These are phyloP conservation scores for Rhododendron griersonianum DNA, from an alignment of 148 eudicot genomes.

Conservation along the genomic window DNA sequence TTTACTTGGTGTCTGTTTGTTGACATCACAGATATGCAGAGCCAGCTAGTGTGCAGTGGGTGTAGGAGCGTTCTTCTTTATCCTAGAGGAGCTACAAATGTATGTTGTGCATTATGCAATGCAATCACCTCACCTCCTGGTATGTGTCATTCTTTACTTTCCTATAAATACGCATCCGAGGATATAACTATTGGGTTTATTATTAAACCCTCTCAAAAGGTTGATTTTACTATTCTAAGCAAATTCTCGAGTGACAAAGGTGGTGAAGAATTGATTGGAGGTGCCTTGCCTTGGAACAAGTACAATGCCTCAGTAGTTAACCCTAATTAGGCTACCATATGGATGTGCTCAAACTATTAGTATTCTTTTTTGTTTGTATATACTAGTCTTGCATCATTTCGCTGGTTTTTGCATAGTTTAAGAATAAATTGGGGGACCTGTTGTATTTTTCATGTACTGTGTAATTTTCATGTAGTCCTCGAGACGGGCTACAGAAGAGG, in stretches of 20 bases:
- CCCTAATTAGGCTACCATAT: background rate
- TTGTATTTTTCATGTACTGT: background rate
- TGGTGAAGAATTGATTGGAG: background rate
- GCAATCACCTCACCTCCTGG: slow-evolving; percentile 59
- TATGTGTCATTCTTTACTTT: slow-evolving; percentile 17
- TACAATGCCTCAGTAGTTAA: background rate
- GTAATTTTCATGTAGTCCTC: background rate
- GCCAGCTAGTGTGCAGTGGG: slow-evolving; percentile 85
- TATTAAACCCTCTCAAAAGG: background rate
- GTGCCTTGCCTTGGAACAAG: background rate
- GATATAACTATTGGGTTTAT: background rate
- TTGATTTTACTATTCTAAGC: background rate
- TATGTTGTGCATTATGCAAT: slow-evolving; percentile 82
- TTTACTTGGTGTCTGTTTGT: background rate
- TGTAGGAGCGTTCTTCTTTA: slow-evolving; percentile 78
- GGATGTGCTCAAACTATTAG: background rate
- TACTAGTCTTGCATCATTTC: background rate
- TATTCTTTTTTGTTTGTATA: background rate
- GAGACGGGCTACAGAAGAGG: background rate
- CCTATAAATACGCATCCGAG: background rate
- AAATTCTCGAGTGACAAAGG: background rate
- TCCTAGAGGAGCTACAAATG: slow-evolving; percentile 84
- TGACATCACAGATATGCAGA: slow-evolving; percentile 58
- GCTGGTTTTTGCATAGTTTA: background rate
- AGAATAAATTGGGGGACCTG: background rate